Evolutionary conservation across 2,329 filamentous ascomycete genomes (phyloP).

Genomic region (Phialocephala subalpina): DNA sequence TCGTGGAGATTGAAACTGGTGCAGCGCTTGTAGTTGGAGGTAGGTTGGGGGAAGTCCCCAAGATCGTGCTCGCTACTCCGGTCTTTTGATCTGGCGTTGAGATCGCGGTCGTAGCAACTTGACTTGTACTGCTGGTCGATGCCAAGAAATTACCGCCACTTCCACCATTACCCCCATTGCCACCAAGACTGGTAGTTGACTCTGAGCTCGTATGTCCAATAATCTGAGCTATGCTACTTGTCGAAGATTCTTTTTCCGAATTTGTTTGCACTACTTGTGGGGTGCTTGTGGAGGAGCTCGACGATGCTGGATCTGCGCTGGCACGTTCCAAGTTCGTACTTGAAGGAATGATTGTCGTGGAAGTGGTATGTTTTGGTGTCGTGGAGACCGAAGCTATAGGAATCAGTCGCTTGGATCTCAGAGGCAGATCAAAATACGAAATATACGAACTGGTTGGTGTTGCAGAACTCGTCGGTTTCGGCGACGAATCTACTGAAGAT

Average conservation of each 20-base stretch:
- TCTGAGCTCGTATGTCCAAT: background rate
- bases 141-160: background rate
- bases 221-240: background rate
- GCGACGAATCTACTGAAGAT: background rate
- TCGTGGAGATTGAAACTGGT: background rate
- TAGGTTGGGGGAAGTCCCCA: background rate
- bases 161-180: conserved; percentile 16
- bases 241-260: background rate
- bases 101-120: background rate
- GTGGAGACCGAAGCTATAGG: background rate
- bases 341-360: background rate
- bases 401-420: background rate
- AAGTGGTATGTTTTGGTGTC: background rate
- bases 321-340: background rate
- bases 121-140: background rate
- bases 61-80: background rate
- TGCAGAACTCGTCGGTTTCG: background rate
- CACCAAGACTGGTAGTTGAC: background rate
- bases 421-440: background rate
- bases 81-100: background rate
- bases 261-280: background rate
- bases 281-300: background rate
- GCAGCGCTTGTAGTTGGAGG: background rate
- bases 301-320: background rate
- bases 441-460: background rate